Evolutionary conservation across 2,329 filamentous ascomycete genomes (phyloP).

Genomic region (Talaromyces marneffei): DNA sequence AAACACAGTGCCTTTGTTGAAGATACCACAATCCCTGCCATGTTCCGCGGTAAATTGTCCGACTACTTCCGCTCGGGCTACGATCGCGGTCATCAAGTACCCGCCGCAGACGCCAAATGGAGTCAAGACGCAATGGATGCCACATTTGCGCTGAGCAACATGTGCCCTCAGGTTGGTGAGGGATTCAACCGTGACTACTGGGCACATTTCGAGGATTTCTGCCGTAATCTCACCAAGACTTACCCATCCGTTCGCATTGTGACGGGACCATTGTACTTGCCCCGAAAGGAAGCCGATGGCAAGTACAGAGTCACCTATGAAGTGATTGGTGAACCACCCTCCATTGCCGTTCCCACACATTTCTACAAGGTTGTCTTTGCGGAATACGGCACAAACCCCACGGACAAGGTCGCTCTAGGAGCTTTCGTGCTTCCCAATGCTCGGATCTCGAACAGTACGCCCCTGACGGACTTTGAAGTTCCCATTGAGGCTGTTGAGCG

Average conservation of each 20-base stretch:
- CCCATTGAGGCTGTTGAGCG: constrained; percentile 88
- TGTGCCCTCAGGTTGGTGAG: constrained; percentile 97
- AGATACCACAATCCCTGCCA: constrained; percentile 69
- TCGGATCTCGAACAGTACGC: constrained; percentile 78
- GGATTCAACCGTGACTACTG: constrained; percentile 99
- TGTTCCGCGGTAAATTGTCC: constrained; percentile 82
- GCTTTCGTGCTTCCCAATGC: constrained; percentile 96
- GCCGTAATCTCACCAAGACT: constrained; percentile 67
- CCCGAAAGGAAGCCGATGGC: constrained; percentile 76
- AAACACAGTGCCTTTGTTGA: constrained; percentile 78
- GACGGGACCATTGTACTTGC: constrained; percentile 89
- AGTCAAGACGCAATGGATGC: constrained; percentile 89
- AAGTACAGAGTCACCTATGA: constrained; percentile 97
- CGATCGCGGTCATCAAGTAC: constrained; percentile 94
- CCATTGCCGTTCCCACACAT: constrained; percentile 92
- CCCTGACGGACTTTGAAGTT: constrained; percentile 86
- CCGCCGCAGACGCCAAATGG: constrained; percentile 95
- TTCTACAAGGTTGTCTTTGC: constrained; percentile 99
- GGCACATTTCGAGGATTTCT: constrained; percentile 98
- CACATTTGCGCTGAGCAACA: constrained; percentile 89
- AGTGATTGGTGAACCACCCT: constrained; percentile 88
- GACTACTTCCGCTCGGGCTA: constrained; percentile 96
- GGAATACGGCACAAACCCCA: constrained; percentile 64
- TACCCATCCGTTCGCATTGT: constrained; percentile 89
- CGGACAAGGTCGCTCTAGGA: constrained; percentile 75